Evolutionary conservation across 2,329 filamentous ascomycete genomes (phyloP), one percentile per base, ranked within the genome.

Genomic region (Trichoderma hamatum): DNA sequence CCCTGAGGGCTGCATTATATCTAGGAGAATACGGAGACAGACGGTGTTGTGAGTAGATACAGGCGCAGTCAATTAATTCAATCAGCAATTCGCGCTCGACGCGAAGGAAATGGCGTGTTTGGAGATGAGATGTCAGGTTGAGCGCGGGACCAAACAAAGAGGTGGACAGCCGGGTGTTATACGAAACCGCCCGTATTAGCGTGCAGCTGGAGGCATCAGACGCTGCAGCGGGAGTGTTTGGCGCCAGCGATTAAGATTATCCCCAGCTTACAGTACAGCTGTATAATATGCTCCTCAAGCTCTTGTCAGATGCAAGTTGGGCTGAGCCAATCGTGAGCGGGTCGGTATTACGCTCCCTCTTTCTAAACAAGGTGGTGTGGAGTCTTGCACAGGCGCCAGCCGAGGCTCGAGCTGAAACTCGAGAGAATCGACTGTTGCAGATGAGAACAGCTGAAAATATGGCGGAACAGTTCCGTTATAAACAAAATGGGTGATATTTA

Each of bases 1-100:
- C 62, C 80, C 80, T 14, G 83, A 83, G 3, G 81, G 75, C 68
- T 84, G 77, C 83, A 84, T 84, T 65, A 21, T 70, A 30, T 24
- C 21, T 21, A 32, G 51, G 19, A 28, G 34, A 43, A 43, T 43
- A 43, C 39, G 16, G 51, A 10, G 52, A n/a, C 11, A 19, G 34
- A 26, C 26, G 39, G 13, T 24, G 46, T 24, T 63, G 21, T 30
- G 28, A 62, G 28, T 14, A 64, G 34, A 34, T 34, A 36, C 61
- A 64, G 61, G 36, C 26, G 34, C 49, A 51, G n/a, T 32, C 46
- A 63, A n/a, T 24, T 28, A 21, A 19, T 30, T 32, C 34, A 36
- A 36, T 43, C 52, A 28, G 46, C 16, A 34, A 24, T 36, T 55
- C 46, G 32, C 43, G 61, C 28, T 46, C n/a, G 60, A 55, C 61